phyloP scores from a whole-genome alignment of 257 asterid species.

The Cynanchum wilfordii region DNA sequence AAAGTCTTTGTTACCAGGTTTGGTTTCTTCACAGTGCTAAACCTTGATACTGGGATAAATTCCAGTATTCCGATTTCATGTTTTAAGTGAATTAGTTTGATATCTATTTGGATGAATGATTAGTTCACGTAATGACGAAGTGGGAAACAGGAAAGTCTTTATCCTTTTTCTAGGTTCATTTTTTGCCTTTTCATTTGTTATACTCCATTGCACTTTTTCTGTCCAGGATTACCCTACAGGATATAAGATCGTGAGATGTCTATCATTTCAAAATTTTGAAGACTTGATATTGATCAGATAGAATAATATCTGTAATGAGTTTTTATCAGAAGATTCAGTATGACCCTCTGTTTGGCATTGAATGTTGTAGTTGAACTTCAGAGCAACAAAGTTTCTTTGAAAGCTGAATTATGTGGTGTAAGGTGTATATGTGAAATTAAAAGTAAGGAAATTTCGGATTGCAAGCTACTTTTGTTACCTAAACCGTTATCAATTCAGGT shows the following conservation, averaged over 20 bases:
- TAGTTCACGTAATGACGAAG: not conserved
- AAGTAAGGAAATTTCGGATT: not conserved
- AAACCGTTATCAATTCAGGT: not conserved
- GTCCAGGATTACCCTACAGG: not conserved
- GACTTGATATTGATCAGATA: not conserved
- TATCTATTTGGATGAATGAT: not conserved
- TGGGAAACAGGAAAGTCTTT: not conserved
- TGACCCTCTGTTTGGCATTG: not conserved
- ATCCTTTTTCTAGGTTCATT: not conserved
- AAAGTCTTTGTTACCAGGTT: conserved; percentile 99
- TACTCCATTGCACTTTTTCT: not conserved
- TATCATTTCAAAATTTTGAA: not conserved
- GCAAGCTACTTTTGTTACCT: not conserved
- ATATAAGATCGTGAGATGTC: not conserved
- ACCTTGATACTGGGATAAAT: not conserved
- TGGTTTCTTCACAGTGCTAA: conserved; percentile 16
- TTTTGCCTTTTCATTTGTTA: not conserved
- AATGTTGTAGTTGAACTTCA: not conserved
- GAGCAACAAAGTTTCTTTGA: not conserved
- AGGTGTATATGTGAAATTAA: not conserved
- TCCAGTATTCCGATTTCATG: not conserved
- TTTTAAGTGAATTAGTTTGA: not conserved
- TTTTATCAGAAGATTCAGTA: not conserved
- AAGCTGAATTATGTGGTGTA: not conserved
- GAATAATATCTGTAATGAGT: not conserved